Evolutionary conservation across 2,329 filamentous ascomycete species (phyloP).

Genomic region (Scytalidium sp.): DNA sequence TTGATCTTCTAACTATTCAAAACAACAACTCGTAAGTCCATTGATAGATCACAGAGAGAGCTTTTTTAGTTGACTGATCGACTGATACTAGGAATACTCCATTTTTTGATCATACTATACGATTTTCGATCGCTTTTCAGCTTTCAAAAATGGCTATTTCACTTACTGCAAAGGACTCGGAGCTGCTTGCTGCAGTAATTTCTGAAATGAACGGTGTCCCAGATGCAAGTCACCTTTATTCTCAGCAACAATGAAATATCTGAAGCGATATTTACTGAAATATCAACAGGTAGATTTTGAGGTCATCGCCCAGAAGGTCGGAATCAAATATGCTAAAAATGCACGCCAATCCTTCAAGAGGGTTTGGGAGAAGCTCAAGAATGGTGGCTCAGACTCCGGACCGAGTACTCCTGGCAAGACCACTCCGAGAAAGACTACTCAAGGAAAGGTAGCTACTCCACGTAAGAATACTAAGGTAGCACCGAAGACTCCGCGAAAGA

Average conservation of each 20-base stretch:
- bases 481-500: background rate
- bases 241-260: conserved; percentile 38
- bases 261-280: conserved; percentile 21
- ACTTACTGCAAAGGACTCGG: conserved; percentile 8
- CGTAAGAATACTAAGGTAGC: background rate
- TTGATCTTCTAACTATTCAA: too few relatives aligned
- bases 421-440: background rate
- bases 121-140: background rate
- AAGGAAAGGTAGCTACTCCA: background rate
- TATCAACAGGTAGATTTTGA: conserved; percentile 39
- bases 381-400: too few relatives aligned
- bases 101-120: too few relatives aligned
- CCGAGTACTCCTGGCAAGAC: background rate
- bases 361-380: conserved; percentile 17
- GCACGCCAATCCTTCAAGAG: conserved; percentile 22
- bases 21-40: too few relatives aligned
- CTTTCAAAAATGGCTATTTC: background rate
- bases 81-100: too few relatives aligned
- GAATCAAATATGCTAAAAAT: conserved; percentile 38
- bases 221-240: conserved; percentile 26
- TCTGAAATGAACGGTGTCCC: conserved; percentile 13
- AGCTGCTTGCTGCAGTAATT: conserved; percentile 10
- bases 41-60: too few relatives aligned
- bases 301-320: conserved; percentile 31
- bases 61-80: too few relatives aligned